Conservation (phyloP, 2,329 filamentous ascomycete species). For the Cordyceps cateniannulata region DNA sequence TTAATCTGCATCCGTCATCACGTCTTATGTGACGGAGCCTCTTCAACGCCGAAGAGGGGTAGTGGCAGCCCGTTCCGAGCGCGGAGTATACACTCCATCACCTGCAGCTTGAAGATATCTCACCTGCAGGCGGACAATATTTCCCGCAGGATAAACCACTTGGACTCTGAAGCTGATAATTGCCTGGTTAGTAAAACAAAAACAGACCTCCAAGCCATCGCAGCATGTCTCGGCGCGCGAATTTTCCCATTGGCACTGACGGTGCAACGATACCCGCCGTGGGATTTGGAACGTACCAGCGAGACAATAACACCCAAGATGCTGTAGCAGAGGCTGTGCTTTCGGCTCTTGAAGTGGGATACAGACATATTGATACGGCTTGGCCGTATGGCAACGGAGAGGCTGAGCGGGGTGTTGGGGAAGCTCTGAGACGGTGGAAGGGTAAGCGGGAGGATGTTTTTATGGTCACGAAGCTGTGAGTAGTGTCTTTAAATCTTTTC, state of each 20-base stretch:
- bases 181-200: background rate
- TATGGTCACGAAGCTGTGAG: slow-evolving; percentile 8
- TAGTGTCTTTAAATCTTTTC: background rate
- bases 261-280: background rate
- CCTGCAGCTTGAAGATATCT: too few relatives aligned
- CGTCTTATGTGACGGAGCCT: too few relatives aligned
- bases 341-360: background rate
- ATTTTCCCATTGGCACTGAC: background rate
- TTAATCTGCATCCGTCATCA: too few relatives aligned
- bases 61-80: too few relatives aligned
- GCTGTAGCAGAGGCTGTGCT: background rate
- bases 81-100: too few relatives aligned
- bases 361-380: slow-evolving; percentile 9
- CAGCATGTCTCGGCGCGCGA: background rate
- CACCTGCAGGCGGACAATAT: too few relatives aligned
- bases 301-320: background rate
- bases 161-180: too few relatives aligned
- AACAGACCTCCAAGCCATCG: background rate
- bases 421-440: background rate
- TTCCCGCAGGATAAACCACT: too few relatives aligned
- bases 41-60: too few relatives aligned
- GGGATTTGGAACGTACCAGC: slow-evolving; percentile 6
- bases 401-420: slow-evolving; percentile 4
- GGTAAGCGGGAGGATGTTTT: slow-evolving; percentile 4
- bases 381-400: slow-evolving; percentile 8